phyloP scores from a whole-genome alignment of 1,139 yeast species.

The Pichia sp. region DNA sequence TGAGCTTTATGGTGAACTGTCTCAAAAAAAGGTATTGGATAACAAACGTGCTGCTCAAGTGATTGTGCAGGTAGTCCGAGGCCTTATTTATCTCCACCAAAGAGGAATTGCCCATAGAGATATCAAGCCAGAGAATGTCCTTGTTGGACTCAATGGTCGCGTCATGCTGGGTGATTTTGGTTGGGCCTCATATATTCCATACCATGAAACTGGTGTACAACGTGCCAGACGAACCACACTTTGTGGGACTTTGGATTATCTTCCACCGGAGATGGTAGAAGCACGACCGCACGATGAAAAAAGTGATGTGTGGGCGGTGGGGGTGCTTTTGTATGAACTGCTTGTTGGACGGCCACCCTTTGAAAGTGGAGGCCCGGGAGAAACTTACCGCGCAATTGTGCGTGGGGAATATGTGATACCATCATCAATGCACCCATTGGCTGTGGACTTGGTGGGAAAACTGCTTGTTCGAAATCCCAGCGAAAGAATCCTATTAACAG shows the following conservation, averaged over 20 bases:
- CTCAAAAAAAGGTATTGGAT: constrained; percentile 33
- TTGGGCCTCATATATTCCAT: constrained; percentile 89
- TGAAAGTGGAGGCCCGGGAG: constrained; percentile 60
- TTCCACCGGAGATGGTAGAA: constrained; percentile 95
- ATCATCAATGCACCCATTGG: neutral
- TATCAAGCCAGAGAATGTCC: constrained; percentile 85
- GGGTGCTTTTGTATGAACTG: constrained; percentile 79
- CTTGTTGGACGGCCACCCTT: constrained; percentile 89
- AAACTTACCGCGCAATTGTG: constrained; percentile 75
- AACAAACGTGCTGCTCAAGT: constrained; percentile 23
- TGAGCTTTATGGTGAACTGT: constrained; percentile 67
- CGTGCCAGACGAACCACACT: constrained; percentile 61
- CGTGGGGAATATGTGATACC: constrained; percentile 40
- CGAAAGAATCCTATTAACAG: neutral
- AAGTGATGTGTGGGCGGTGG: constrained; percentile 93
- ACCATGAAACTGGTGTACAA: no score
- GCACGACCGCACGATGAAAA: constrained; percentile 69
- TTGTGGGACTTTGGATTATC: constrained; percentile 91
- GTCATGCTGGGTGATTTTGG: constrained; percentile 91
- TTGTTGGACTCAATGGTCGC: constrained; percentile 66
- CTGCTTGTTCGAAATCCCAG: neutral
- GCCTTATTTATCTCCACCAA: constrained; percentile 70
- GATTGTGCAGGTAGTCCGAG: constrained; percentile 63
- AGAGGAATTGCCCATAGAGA: constrained; percentile 84
- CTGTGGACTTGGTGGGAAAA: neutral